Percentiles rank a stretch among this genome's conserved stretches.
Conservation (phyloP, 1,284 basidiomycete genomes). For the Volvariella surrecta region DNA sequence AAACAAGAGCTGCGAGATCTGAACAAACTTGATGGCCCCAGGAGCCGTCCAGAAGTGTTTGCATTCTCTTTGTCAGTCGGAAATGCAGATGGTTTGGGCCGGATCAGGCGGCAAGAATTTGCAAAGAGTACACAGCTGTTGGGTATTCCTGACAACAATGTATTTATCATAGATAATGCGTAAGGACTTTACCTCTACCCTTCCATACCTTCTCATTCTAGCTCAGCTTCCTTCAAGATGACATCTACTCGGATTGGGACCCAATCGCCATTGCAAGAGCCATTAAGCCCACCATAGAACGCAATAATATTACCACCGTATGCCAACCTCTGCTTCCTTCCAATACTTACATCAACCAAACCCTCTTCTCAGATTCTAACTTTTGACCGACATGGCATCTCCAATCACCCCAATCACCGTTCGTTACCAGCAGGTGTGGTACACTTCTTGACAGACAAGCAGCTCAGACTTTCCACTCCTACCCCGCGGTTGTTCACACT, state of each 20-base stretch:
- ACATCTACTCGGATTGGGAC: constrained; percentile 67
- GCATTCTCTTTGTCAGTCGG: constrained; percentile 61
- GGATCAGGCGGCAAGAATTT: constrained; percentile 57
- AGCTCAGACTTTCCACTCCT: constrained; percentile 13
- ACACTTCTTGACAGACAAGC: constrained; percentile 26
- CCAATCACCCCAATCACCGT: constrained; percentile 85
- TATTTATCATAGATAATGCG: constrained; percentile 67
- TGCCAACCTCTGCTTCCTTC: constrained; percentile 18
- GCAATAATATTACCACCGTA: constrained; percentile 59
- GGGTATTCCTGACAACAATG: constrained; percentile 49
- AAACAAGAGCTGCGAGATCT: no score
- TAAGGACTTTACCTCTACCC: constrained; percentile 24
- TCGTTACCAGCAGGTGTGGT: constrained; percentile 57
- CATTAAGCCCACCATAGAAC: constrained; percentile 50
- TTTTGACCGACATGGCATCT: constrained; percentile 80
- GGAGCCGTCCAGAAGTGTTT: constrained; percentile 24
- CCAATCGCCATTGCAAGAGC: constrained; percentile 47
- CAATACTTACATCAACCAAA: neutral
- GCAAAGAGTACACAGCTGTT: constrained; percentile 59
- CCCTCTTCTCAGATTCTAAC: constrained; percentile 71
- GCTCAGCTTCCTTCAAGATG: constrained; percentile 68
- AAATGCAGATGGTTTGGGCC: constrained; percentile 78
- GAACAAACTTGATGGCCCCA: neutral
- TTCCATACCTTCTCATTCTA: neutral
- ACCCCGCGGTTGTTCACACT: constrained; percentile 49